Conservation (phyloP, 2,329 filamentous ascomycete species). For the Ascocoryne sarcoides region DNA sequence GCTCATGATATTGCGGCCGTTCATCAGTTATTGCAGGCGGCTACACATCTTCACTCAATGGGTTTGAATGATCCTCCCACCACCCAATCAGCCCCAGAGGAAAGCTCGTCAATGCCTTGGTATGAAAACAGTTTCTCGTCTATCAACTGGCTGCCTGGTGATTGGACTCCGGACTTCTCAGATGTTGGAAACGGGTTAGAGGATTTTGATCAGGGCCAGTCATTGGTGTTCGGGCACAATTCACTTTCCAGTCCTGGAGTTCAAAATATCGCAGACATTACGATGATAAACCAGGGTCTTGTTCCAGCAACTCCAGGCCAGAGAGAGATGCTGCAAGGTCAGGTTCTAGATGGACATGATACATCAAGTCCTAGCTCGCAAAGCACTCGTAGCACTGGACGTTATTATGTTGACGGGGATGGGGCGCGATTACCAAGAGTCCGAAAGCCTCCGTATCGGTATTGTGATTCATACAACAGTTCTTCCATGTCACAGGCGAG, state of each 20-base stretch:
- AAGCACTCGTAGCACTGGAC: slow-evolving; percentile 11
- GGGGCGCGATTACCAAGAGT: slow-evolving; percentile 20
- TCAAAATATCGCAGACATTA: not conserved
- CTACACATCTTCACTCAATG: not conserved
- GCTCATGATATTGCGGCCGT: not conserved
- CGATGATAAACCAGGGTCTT: not conserved
- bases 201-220: slow-evolving; percentile 3
- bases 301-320: slow-evolving; percentile 1
- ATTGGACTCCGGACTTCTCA: slow-evolving; percentile 18
- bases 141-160: slow-evolving; percentile 22
- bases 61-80: not conserved
- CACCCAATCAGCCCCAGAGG: not conserved
- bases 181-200: slow-evolving; percentile 2
- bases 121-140: slow-evolving; percentile 16
- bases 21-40: not conserved
- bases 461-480: slow-evolving; percentile 8
- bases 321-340: no score
- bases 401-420: slow-evolving; percentile 23
- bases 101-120: slow-evolving; percentile 7
- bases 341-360: slow-evolving; percentile 5
- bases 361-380: slow-evolving; percentile 15
- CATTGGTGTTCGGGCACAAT: slow-evolving; percentile 3
- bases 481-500: not conserved
- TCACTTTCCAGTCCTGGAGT: not conserved
- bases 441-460: slow-evolving; percentile 14